A percentile compares a stretch with the other conserved stretches of the same genome.
Conservation (phyloP, 495 filamentous ascomycete genomes). For the Penicillium angulare region DNA sequence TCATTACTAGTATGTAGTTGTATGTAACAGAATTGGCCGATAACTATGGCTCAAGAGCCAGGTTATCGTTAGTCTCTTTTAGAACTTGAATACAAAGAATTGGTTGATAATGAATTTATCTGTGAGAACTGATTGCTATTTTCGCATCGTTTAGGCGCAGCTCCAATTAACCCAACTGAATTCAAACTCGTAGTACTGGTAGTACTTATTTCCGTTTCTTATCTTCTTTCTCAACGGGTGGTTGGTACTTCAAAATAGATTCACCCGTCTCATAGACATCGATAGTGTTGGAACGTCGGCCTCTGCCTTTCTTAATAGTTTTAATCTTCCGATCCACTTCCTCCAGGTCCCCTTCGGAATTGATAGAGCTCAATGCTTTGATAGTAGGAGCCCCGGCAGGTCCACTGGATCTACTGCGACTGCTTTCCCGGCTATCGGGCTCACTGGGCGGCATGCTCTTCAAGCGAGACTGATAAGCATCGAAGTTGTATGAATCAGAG, state of each 20-base stretch:
- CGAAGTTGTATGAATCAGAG: constrained; percentile 45
- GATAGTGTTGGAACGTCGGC: constrained; percentile 35
- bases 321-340: constrained; percentile 78
- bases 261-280: constrained; percentile 22
- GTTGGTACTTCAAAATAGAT: constrained; percentile 23
- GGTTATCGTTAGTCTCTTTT: too few relatives aligned
- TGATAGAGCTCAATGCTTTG: constrained; percentile 65
- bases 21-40: too few relatives aligned
- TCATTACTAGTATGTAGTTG: too few relatives aligned
- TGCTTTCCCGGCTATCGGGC: constrained; percentile 59
- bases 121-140: too few relatives aligned
- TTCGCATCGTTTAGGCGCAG: too few relatives aligned
- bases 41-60: too few relatives aligned
- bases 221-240: constrained; percentile 3
- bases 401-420: constrained; percentile 57
- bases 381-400: constrained; percentile 49
- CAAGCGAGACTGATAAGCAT: constrained; percentile 30
- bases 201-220: constrained; percentile 19
- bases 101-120: too few relatives aligned
- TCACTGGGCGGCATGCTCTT: constrained; percentile 30
- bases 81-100: too few relatives aligned
- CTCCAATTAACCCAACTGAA: too few relatives aligned
- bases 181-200: too few relatives aligned
- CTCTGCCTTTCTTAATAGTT: constrained; percentile 64
- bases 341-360: constrained; percentile 64